Evolutionary conservation across 805 yeast species (phyloP).

Genomic region (Saccharomycodes ludwigii): DNA sequence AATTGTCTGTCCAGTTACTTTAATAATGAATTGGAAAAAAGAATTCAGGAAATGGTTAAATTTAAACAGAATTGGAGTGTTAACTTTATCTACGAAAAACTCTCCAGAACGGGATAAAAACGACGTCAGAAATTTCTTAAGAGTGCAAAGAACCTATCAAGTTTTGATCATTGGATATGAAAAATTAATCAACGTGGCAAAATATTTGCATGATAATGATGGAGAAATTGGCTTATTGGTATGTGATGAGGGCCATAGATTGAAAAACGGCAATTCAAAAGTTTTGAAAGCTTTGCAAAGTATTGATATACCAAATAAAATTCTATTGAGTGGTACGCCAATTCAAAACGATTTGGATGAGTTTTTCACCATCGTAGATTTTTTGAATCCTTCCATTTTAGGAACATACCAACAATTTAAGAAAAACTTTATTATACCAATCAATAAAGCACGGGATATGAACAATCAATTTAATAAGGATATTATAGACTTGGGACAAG

Average conservation of each 20-base stretch:
- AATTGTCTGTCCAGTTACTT: conserved; percentile 84
- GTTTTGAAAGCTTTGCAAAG: conserved; percentile 49
- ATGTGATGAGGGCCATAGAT: conserved; percentile 93
- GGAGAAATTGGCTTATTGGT: conserved; percentile 52
- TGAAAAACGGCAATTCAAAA: conserved; percentile 66
- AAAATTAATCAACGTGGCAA: conserved; percentile 40
- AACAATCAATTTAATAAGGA: conserved; percentile 40
- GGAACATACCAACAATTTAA: conserved; percentile 53
- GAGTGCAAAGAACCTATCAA: conserved; percentile 57
- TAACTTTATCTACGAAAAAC: conserved; percentile 41
- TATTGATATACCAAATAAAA: conserved; percentile 41
- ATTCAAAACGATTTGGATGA: conserved; percentile 86
- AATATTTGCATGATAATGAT: conserved; percentile 31
- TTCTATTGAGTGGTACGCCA: conserved; percentile 80
- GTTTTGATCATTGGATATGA: conserved; percentile 85
- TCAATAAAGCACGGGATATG: conserved; percentile 54
- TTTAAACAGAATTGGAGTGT: conserved; percentile 46
- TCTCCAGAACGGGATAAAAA: conserved; percentile 41
- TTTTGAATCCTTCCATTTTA: conserved; percentile 72
- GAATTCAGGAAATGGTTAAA: conserved; percentile 90
- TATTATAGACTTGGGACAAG: conserved; percentile 44
- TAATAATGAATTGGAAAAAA: conserved; percentile 74
- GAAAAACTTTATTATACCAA: conserved; percentile 55
- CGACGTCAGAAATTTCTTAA: conserved; percentile 48
- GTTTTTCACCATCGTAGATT: conserved; percentile 68